phyloP scores from a whole-genome alignment of 352 stramenopile genomes.

The Pythium folliculosum region DNA sequence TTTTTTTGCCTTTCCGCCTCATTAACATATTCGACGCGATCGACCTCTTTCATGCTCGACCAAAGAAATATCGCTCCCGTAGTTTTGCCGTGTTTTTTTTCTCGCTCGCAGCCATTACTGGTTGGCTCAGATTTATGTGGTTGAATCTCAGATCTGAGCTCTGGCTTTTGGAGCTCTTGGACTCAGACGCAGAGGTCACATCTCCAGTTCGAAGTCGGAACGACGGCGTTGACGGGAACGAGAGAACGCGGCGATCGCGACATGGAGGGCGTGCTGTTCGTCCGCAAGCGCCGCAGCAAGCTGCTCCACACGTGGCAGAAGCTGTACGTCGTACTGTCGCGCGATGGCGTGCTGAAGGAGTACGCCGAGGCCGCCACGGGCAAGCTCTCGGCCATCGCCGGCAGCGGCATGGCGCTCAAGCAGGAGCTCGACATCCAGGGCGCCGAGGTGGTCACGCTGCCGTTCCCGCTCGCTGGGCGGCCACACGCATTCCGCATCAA shows the following conservation, averaged over 20 bases:
- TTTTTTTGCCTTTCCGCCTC: not conserved
- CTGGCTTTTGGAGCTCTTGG: not conserved
- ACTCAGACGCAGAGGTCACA: conserved; percentile 16
- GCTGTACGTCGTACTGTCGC: conserved; percentile 63
- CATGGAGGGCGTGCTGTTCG: conserved; percentile 66
- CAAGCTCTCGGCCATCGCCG: conserved; percentile 20
- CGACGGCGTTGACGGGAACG: not conserved
- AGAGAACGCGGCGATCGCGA: not conserved
- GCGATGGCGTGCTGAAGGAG: conserved; percentile 50
- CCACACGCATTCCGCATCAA: conserved; percentile 64
- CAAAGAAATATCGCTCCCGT: too few species aligned
- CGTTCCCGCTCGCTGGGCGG: conserved; percentile 49
- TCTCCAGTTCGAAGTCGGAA: not conserved
- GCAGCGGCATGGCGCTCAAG: conserved; percentile 52
- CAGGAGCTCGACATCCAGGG: conserved; percentile 44
- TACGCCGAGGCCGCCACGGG: conserved; percentile 38
- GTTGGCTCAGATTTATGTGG: not conserved
- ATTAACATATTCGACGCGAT: conserved; percentile 5
- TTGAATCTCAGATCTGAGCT: conserved; percentile 27
- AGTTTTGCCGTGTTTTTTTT: not conserved
- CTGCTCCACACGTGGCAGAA: conserved; percentile 70
- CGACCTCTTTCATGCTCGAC: conserved; percentile 2
- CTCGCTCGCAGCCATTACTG: not conserved
- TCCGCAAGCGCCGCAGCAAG: conserved; percentile 49
- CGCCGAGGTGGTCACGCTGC: conserved; percentile 40